Evolutionary conservation across 257 asterid species (phyloP), one percentile per base, ranked within the genome.

Genomic region (Solanum clarkiae): DNA sequence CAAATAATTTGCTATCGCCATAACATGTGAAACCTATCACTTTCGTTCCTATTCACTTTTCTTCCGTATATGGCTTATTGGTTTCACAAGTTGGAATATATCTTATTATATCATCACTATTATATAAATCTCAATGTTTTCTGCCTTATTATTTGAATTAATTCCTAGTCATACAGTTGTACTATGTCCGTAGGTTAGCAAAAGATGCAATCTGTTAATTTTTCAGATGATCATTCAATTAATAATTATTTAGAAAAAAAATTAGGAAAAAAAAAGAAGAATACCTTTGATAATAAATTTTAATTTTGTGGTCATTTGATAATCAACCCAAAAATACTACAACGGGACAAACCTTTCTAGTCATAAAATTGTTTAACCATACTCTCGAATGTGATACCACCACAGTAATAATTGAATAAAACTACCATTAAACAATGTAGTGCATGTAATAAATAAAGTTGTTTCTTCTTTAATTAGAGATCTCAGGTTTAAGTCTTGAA

Each of bases 221-320:
- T 26, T 4, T 62, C 15, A 6, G 1, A 65, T 6, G 10, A 12
- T 26, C 0, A 26, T 18, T 13, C 0, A 29, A 26, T 0, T 13
- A 3, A 11, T 65, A 26, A 8, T 65, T 65, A 26, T 29, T 29
- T 2, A 29, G 32, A 2, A 29, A 29, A 29, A 29, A 29, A 29
- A 1, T 1, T 26, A 1, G 2, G 2, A 29, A 29, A 0, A 29
- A 29, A 1, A 26, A 24, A 3, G 26, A 13, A 6, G 0, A 62
- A 2, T 1, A 6, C 5, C 24, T 63, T 65, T 4, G 10, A 65
- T 63, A 13, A 12, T 63, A 63, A 65, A 26, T 65, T 12, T 12
- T 65, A 13, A 36, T 7, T 13, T 2, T 26, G 1, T 65, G 9
- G 10, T 4, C 26, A 10, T 60, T 1, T 5, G 7, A 60, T 7